Evolutionary conservation across 1,284 basidiomycete genomes (phyloP), one percentile per base, ranked within the genome.

Genomic region (Tetrapyrgos nigripes): DNA sequence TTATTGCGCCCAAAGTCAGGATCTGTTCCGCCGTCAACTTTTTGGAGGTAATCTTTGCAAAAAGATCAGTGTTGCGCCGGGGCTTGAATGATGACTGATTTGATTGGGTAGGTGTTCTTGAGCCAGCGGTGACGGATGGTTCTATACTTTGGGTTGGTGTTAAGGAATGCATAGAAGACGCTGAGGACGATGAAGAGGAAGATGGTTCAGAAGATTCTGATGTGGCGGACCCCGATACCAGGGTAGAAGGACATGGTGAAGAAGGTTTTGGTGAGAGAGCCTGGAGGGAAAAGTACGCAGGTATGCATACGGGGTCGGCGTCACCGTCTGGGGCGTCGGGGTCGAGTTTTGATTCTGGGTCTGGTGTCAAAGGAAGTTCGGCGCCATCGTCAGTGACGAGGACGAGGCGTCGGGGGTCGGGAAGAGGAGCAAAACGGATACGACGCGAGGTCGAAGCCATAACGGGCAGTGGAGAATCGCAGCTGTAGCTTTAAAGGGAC

Each of bases 381-480:
- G 68, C 69, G 59, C 74, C 77, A 64, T 77, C 72, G 59, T 79
- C 77, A 5, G 75, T 74, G 62, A 79, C 70, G 61, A 76, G 69
- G 47, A 80, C 76, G 49, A 78, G 73, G 53, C 84, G 76, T n/a
- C 84, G 79, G 14, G 88, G 88, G 60, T 89, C 87, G 3, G 91
- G 91, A n/a, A 92, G 82, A 2, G 90, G 91, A 0, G 90, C 90
- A 63, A 92, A 92, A 62, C 88, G 85, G 55, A 92, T 91, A 59
- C 35, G 31, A 14, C 48, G 37, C 31, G 27, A 21, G 17, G 27
- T n/a, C 17, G 27, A 19, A 17, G 48, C 27, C 48, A 50, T 50
- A 24, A 24, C 10, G 43, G 10, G 43, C 10, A 24, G 43, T 8
- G 9, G 43, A 4, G 14, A 24, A 43, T 21, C 37, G 21, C 3